Evolutionary conservation across 345 rosid genomes (phyloP).

Genomic region (Noccaea caerulescens): DNA sequence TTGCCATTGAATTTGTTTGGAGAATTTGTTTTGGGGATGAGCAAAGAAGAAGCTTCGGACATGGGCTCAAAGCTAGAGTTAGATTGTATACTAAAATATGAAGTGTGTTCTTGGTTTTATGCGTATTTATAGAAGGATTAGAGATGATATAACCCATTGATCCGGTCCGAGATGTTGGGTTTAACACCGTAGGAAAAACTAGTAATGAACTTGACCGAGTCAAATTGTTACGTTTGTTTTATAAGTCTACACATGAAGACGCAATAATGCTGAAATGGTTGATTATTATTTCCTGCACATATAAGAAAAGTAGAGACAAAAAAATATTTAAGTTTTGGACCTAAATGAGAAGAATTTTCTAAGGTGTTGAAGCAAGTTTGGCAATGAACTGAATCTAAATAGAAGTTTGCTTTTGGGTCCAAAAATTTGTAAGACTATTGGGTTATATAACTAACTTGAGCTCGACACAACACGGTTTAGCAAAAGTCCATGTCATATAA

Average conservation of each 20-base stretch:
- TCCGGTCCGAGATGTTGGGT: slow-evolving; percentile 40
- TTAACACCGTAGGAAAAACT: slow-evolving; percentile 30
- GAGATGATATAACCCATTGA: slow-evolving; percentile 31
- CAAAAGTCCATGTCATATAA: background rate
- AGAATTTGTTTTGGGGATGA: slow-evolving; percentile 25
- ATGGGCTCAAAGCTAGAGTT: slow-evolving; percentile 9
- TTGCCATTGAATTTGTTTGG: slow-evolving; percentile 42
- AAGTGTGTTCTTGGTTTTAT: slow-evolving; percentile 33
- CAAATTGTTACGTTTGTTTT: slow-evolving; percentile 2
- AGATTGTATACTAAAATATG: slow-evolving; percentile 24
- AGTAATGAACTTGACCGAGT: slow-evolving; percentile 32
- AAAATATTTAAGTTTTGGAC: background rate
- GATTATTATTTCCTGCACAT: slow-evolving; percentile 4
- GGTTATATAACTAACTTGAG: slow-evolving; percentile 18
- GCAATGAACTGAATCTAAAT: slow-evolving; percentile 20
- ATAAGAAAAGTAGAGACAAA: background rate
- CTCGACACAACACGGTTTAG: background rate
- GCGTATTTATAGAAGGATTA: slow-evolving; percentile 31
- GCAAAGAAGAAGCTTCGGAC: slow-evolving; percentile 38
- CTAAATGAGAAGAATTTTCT: slow-evolving; percentile 16
- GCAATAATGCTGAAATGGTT: slow-evolving; percentile 6
- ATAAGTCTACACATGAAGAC: slow-evolving; percentile 25
- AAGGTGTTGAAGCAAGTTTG: background rate
- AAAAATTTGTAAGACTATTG: background rate
- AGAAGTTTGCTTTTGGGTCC: slow-evolving; percentile 19